These are phyloP conservation scores for Austroboletus sp. DNA, from an alignment of 1,284 basidiomycete genomes.

Conservation along the genomic window DNA sequence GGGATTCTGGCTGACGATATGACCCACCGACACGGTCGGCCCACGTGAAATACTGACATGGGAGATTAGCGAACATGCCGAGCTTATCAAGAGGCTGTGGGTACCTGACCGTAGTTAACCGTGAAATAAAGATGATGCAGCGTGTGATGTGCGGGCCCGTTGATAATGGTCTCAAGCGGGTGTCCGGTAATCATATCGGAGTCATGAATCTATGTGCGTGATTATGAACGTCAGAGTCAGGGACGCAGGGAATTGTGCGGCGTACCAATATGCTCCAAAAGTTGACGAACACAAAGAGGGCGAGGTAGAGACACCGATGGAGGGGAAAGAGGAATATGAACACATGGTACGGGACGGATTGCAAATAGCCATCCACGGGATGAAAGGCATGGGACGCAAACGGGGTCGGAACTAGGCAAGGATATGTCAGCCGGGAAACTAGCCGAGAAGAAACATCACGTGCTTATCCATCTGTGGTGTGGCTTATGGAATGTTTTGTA, in stretches of 20 bases:
- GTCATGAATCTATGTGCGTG: conserved; percentile 75
- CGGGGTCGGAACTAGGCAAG: conserved; percentile 77
- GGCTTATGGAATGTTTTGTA: conserved; percentile 94
- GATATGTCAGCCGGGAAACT: conserved; percentile 2
- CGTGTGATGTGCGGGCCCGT: conserved; percentile 96
- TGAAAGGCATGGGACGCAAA: conserved; percentile 98
- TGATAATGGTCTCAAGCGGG: conserved; percentile 84
- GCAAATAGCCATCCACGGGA: conserved; percentile 88
- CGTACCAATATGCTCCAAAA: conserved; percentile 83
- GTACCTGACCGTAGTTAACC: conserved; percentile 77
- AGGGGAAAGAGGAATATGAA: conserved; percentile 91
- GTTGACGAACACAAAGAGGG: conserved; percentile 83
- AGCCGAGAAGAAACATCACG: conserved; percentile 29
- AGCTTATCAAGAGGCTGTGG: conserved; percentile 2
- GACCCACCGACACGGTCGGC: conserved; percentile 81
- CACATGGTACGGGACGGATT: conserved; percentile 92
- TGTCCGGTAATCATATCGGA: conserved; percentile 99
- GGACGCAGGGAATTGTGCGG: background rate
- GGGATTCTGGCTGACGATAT: conserved; percentile 79
- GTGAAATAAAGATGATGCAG: conserved; percentile 95
- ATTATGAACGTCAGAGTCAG: conserved; percentile 6
- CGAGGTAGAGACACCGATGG: conserved; percentile 77
- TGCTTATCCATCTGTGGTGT: conserved; percentile 97
- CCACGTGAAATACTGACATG: conserved; percentile 84
- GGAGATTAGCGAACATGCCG: conserved; percentile 7